Conservation (phyloP, 1,284 basidiomycete genomes). For the Ustilago trichophora region DNA sequence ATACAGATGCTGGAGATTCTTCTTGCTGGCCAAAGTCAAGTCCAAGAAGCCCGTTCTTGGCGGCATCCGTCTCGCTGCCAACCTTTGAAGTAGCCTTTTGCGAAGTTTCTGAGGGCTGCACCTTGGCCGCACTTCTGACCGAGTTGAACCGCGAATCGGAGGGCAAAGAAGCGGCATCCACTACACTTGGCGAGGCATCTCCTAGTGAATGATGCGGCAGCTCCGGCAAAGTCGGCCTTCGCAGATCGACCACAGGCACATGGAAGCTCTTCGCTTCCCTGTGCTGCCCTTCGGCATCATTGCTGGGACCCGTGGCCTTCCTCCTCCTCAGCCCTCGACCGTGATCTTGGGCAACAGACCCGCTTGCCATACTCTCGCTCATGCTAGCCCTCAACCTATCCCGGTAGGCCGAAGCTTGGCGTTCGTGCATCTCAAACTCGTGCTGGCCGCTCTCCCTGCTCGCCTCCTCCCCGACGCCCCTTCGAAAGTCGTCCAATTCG, state of each 20-base stretch:
- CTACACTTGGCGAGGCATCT: conserved; percentile 12
- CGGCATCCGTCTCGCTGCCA: conserved; percentile 8
- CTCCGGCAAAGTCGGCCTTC: conserved; percentile 18
- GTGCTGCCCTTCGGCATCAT: background rate
- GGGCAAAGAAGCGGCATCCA: conserved; percentile 7
- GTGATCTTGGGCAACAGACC: background rate
- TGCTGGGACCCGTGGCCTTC: background rate
- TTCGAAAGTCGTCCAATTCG: conserved; percentile 41
- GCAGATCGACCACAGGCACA: conserved; percentile 10
- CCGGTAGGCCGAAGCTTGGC: conserved; percentile 32
- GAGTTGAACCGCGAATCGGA: conserved; percentile 7
- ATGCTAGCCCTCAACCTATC: conserved; percentile 29
- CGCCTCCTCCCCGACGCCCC: conserved; percentile 33
- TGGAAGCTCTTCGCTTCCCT: background rate
- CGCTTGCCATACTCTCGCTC: conserved; percentile 5
- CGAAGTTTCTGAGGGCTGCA: too few relatives aligned
- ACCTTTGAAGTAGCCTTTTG: background rate
- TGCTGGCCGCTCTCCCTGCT: conserved; percentile 33
- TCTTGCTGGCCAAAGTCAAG: conserved; percentile 15
- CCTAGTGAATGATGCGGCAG: conserved; percentile 29
- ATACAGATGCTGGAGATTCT: background rate
- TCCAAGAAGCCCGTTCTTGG: conserved; percentile 18
- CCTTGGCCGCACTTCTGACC: background rate
- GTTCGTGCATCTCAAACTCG: conserved; percentile 53
- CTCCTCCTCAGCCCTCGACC: conserved; percentile 17